Percentiles rank a stretch among this genome's conserved stretches.
Conservation (phyloP, 1,139 yeast species). For the Meyerozyma carpophila region DNA sequence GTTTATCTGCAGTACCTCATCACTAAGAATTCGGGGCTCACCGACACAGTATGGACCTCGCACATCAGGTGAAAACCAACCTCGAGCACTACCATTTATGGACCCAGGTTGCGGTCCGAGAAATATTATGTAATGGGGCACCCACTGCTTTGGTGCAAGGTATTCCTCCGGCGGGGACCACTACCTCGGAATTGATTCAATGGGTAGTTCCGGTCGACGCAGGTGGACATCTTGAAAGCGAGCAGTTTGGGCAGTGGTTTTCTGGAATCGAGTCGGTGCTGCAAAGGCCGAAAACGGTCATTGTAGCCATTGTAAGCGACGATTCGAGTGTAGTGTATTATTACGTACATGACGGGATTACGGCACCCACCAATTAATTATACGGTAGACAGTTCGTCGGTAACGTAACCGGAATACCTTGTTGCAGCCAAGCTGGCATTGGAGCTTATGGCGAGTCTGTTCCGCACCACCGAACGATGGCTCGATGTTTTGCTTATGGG, state of each 20-base stretch:
- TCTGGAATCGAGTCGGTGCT: not conserved
- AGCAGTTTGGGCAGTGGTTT: not conserved
- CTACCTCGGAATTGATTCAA: not conserved
- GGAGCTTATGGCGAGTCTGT: conserved; percentile 1
- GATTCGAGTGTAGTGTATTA: not conserved
- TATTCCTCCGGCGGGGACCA: not conserved
- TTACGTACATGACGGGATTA: not conserved
- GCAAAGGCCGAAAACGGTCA: not conserved
- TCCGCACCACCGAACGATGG: not conserved
- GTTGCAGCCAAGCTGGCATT: not conserved
- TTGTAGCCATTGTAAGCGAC: not conserved
- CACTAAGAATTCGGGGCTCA: not conserved
- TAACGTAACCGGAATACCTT: not conserved
- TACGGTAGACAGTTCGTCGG: not conserved
- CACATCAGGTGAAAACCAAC: not conserved
- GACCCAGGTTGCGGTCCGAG: not conserved
- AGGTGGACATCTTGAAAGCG: not conserved
- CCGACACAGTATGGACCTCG: not conserved
- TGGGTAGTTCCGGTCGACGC: not conserved
- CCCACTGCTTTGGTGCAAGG: not conserved
- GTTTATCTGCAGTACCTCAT: not conserved
- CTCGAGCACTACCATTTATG: conserved; percentile 1
- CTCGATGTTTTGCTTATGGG: not conserved
- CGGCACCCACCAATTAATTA: not conserved
- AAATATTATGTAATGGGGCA: not conserved